Conservation (phyloP, 768 basidiomycete species). For the Lactifluus echinatus region DNA sequence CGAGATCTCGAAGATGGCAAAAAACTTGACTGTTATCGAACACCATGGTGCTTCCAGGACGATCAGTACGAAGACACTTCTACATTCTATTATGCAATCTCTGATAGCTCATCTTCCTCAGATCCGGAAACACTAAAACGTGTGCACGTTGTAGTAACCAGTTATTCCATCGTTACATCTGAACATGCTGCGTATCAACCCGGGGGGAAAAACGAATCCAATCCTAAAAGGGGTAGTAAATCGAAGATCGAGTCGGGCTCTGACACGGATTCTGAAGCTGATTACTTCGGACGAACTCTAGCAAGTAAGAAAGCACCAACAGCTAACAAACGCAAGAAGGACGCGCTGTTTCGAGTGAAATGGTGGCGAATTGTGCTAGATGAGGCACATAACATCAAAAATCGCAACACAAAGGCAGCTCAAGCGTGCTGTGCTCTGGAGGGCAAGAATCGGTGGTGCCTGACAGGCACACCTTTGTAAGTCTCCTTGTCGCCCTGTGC, state of each 20-base stretch:
- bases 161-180: constrained; percentile 75
- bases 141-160: constrained; percentile 75
- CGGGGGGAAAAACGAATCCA: constrained; percentile 46
- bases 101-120: constrained; percentile 23
- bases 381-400: constrained; percentile 94
- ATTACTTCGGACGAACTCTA: constrained; percentile 39
- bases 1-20: constrained; percentile 69
- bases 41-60: constrained; percentile 79
- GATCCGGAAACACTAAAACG: constrained; percentile 46
- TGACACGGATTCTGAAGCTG: constrained; percentile 31
- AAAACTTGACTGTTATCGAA: constrained; percentile 57
- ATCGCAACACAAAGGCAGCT: constrained; percentile 67
- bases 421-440: constrained; percentile 72
- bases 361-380: constrained; percentile 91
- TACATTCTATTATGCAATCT: neutral
- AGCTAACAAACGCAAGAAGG: constrained; percentile 38
- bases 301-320: constrained; percentile 38
- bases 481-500: constrained; percentile 1
- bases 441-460: constrained; percentile 77
- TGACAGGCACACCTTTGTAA: constrained; percentile 78
- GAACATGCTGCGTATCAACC: constrained; percentile 55
- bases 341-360: constrained; percentile 65
- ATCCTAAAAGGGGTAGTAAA: constrained; percentile 33
- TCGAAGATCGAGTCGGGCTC: constrained; percentile 24
- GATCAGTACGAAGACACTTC: constrained; percentile 39